Evolutionary conservation across 352 stramenopile species (phyloP), one percentile per base, ranked within the genome.

Genomic region (Pythium pyrilobum): DNA sequence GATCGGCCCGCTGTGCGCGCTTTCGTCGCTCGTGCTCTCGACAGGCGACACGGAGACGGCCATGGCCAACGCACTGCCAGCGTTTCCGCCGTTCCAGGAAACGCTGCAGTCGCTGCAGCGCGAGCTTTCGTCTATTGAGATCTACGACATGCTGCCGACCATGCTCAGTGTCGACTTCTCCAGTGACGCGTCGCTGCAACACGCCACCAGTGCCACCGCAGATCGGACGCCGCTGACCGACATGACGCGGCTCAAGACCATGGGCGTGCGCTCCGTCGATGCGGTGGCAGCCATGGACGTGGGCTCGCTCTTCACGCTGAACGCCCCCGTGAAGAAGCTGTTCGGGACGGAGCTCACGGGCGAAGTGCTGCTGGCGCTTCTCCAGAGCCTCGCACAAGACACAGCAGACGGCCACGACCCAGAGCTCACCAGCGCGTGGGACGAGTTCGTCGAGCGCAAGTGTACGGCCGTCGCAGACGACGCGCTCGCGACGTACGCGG

Each of bases 11-110:
- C 45, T 89, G 15, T 87, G 67, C 31, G 63, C 66, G 47, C 59
- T 90, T 29, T 88, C 80, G 40, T 90, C 80, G 53, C 61, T 91
- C 20, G 75, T 89, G 20, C 40, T 91, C 29, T 74, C 63, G 4
- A 74, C 62, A 25, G 72, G 48, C 24, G 70, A 81, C 32, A 20
- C 46, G 37, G 21, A 27, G 8, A 48, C 18, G 0, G 24, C 39
- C 7, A 36, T 40, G 11, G 18, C 66, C 23, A 60, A 66, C 10
- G 53, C 50, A n/a, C 69, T 67, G 13, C 48, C 49, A 4, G 42
- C 36, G 34, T 61, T 80, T 18, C 54, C 45, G 28, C 59, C 67
- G 15, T 83, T 87, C 52, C 65, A 71, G 34, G 59, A 70, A 21
- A 62, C 84, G 3, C 70, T 85, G 25, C 59, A 68, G 46, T 69